These are phyloP conservation scores for Apiotrichum brassicae DNA, from an alignment of 1,284 basidiomycete species.

Conservation along the genomic window DNA sequence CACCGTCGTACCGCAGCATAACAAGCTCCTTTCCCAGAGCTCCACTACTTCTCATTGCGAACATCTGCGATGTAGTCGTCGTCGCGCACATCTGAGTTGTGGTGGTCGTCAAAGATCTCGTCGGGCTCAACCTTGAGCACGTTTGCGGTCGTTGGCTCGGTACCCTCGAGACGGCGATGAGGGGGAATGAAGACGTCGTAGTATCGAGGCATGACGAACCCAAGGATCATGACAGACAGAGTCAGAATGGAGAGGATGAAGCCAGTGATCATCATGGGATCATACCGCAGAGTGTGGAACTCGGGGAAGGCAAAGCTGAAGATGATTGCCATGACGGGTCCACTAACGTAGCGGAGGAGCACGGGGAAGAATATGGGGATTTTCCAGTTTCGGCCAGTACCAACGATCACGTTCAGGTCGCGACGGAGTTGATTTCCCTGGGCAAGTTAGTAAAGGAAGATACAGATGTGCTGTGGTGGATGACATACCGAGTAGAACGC, in stretches of 20 bases:
- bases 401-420: constrained; percentile 23
- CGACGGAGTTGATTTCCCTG: constrained; percentile 24
- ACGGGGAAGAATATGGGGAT: constrained; percentile 21
- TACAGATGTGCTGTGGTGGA: background rate
- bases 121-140: constrained; percentile 14
- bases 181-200: constrained; percentile 16
- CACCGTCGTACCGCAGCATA: too few species aligned
- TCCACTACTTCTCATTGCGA: too few species aligned
- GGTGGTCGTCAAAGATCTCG: background rate
- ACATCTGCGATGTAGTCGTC: too few species aligned
- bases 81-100: too few species aligned
- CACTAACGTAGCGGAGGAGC: constrained; percentile 22
- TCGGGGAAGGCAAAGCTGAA: constrained; percentile 23
- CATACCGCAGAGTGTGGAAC: constrained; percentile 21
- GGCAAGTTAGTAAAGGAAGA: background rate
- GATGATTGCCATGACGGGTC: constrained; percentile 24
- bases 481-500: constrained; percentile 23
- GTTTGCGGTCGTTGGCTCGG: constrained; percentile 15
- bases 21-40: too few species aligned
- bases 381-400: constrained; percentile 19
- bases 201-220: constrained; percentile 19
- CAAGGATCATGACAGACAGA: constrained; percentile 14
- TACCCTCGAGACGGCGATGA: constrained; percentile 18
- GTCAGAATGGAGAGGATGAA: constrained; percentile 20
- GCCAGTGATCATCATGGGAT: constrained; percentile 24